These are phyloP conservation scores for Pseudogymnoascus verrucosus DNA, from an alignment of 2,329 filamentous ascomycete species.

Conservation along the genomic window DNA sequence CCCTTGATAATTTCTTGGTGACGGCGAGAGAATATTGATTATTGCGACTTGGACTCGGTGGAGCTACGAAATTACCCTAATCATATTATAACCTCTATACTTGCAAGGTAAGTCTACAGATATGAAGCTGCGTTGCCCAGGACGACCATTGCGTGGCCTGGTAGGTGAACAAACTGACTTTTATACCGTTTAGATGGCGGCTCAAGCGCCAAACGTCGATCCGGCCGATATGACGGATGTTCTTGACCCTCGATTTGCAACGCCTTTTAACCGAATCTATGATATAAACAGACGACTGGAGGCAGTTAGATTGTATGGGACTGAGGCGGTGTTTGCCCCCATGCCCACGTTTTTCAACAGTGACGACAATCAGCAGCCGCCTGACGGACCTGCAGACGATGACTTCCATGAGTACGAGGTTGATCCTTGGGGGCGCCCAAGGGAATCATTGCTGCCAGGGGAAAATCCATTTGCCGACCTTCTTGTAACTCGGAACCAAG, in stretches of 20 bases:
- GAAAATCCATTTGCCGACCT: background rate
- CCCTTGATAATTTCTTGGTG: background rate
- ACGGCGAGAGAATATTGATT: background rate
- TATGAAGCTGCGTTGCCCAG: background rate
- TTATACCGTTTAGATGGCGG: background rate
- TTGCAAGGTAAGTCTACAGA: background rate
- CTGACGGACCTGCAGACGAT: background rate
- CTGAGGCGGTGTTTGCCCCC: background rate
- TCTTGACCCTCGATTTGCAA: background rate
- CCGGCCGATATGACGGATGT: background rate
- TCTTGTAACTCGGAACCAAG: background rate
- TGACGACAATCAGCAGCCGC: background rate
- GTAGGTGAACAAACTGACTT: background rate
- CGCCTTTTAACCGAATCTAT: background rate
- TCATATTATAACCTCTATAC: constrained; percentile 1
- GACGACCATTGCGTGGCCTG: too few relatives aligned
- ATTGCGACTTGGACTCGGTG: background rate
- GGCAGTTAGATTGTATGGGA: background rate
- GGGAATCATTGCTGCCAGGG: background rate
- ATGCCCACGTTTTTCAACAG: background rate
- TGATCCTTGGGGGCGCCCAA: background rate
- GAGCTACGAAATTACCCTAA: background rate
- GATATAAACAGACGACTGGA: background rate
- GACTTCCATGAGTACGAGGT: background rate
- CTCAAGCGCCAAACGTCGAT: too few relatives aligned